These are phyloP conservation scores for Citrus hindsii DNA, from an alignment of 345 rosid genomes.

Conservation along the genomic window DNA sequence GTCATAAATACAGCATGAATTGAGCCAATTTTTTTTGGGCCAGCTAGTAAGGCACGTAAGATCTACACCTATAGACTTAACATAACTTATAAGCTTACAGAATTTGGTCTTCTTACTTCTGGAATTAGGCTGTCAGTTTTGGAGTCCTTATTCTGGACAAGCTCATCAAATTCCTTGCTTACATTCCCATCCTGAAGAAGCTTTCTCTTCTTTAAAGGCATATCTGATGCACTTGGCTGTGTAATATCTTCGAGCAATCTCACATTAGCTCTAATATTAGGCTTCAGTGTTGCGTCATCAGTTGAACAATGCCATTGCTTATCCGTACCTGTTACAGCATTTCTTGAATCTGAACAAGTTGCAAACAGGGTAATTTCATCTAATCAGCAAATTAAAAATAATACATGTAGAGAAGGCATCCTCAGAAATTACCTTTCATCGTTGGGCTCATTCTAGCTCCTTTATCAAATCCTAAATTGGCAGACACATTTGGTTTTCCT, in stretches of 20 bases:
- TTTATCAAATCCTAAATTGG: slow-evolving; percentile 10
- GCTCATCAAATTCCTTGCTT: slow-evolving; percentile 1
- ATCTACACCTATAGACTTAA: no score
- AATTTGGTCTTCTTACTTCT: slow-evolving; percentile 24
- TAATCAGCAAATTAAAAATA: neutral
- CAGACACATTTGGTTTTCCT: slow-evolving; percentile 5
- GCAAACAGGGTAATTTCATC: slow-evolving; percentile 9
- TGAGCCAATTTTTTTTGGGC: neutral
- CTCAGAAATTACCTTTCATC: slow-evolving; percentile 15
- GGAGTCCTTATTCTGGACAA: slow-evolving; percentile 11
- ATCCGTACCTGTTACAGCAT: slow-evolving; percentile 9
- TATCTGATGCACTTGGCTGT: slow-evolving; percentile 18
- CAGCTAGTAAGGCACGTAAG: neutral
- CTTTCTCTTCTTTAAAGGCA: slow-evolving; percentile 40
- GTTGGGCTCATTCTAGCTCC: slow-evolving; percentile 7
- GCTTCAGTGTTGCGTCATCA: slow-evolving; percentile 7
- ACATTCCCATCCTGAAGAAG: slow-evolving; percentile 15
- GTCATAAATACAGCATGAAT: neutral
- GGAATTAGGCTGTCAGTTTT: slow-evolving; percentile 15
- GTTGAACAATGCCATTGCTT: slow-evolving; percentile 19
- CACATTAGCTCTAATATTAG: slow-evolving; percentile 14
- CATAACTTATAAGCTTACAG: slow-evolving; percentile 25
- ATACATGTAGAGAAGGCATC: neutral
- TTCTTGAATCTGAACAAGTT: slow-evolving; percentile 19
- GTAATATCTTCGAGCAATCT: slow-evolving; percentile 7